Conservation (phyloP, 2,329 filamentous ascomycete genomes). For the Claviceps maximensis region DNA sequence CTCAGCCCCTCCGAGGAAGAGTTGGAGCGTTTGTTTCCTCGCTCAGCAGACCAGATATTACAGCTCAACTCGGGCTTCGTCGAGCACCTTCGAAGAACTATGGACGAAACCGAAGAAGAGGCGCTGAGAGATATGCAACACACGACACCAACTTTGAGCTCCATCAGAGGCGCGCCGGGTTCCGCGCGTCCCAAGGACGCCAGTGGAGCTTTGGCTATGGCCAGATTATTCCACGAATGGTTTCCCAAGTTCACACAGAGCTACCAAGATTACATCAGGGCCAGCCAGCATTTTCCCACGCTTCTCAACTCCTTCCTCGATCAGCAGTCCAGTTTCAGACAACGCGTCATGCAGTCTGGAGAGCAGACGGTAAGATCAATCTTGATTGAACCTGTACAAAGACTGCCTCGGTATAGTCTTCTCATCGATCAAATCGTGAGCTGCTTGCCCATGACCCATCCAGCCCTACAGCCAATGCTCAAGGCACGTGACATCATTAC, state of each 20-base stretch:
- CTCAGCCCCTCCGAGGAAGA: slow-evolving; percentile 60
- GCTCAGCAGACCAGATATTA: slow-evolving; percentile 66
- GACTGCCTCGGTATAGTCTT: slow-evolving; percentile 84
- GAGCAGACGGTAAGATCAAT: slow-evolving; percentile 85
- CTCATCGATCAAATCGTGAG: slow-evolving; percentile 92
- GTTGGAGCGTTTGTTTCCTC: slow-evolving; percentile 66
- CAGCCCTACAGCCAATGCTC: slow-evolving; percentile 68
- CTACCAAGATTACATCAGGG: slow-evolving; percentile 86
- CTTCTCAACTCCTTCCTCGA: slow-evolving; percentile 69
- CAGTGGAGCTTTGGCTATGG: slow-evolving; percentile 65
- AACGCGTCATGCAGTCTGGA: slow-evolving; percentile 66
- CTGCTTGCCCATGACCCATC: slow-evolving; percentile 73
- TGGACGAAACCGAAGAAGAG: slow-evolving; percentile 74
- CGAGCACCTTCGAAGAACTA: slow-evolving; percentile 57
- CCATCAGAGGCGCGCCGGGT: slow-evolving; percentile 27
- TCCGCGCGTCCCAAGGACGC: slow-evolving; percentile 48
- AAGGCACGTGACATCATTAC: slow-evolving; percentile 88
- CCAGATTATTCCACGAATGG: slow-evolving; percentile 75
- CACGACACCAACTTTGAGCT: slow-evolving; percentile 27
- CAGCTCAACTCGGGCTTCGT: slow-evolving; percentile 72
- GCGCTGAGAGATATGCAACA: slow-evolving; percentile 64
- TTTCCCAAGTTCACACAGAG: slow-evolving; percentile 84
- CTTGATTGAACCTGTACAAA: slow-evolving; percentile 90
- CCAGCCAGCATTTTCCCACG: slow-evolving; percentile 76
- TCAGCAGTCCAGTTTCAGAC: slow-evolving; percentile 69